Conservation (phyloP, 768 basidiomycete species). For the Boletales sp. region DNA sequence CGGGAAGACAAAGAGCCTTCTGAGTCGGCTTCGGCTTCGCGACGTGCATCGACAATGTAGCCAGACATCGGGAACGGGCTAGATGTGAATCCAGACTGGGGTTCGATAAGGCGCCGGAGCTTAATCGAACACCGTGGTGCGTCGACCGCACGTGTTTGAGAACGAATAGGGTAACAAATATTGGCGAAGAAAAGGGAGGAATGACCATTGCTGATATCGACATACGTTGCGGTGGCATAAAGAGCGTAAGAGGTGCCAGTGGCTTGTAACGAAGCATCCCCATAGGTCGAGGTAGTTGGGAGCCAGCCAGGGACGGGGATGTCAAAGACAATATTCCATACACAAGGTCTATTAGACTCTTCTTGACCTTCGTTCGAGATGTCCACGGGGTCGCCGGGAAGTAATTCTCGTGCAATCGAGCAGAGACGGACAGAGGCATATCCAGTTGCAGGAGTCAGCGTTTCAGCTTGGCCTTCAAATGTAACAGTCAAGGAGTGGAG, state of each 20-base stretch:
- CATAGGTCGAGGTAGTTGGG: conserved; percentile 55
- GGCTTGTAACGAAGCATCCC: conserved; percentile 38
- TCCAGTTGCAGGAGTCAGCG: conserved; percentile 57
- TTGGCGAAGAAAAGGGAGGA: conserved; percentile 46
- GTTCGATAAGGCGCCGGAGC: conserved; percentile 52
- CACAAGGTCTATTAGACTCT: conserved; percentile 48
- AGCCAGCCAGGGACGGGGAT: conserved; percentile 90
- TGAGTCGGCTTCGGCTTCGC: conserved; percentile 10
- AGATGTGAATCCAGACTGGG: conserved; percentile 32
- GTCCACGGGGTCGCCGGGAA: conserved; percentile 46
- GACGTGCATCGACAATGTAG: conserved; percentile 43
- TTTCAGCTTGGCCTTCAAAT: conserved; percentile 86
- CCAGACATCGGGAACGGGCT: conserved; percentile 32
- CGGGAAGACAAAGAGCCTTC: neutral
- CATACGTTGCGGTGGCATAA: conserved; percentile 62
- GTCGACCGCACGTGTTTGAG: conserved; percentile 38
- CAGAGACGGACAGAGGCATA: conserved; percentile 72
- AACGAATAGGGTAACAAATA: conserved; percentile 56
- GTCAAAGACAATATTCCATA: conserved; percentile 79
- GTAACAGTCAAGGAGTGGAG: conserved; percentile 70
- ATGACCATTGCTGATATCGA: conserved; percentile 40
- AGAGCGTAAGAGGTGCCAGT: conserved; percentile 64
- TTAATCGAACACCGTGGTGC: conserved; percentile 40
- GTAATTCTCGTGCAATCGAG: conserved; percentile 59
- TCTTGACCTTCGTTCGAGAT: conserved; percentile 65